Evolutionary conservation across 176 grass and related monocot genomes (phyloP), one percentile per base, ranked within the genome.

Genomic region (Cenchrus americanus): DNA sequence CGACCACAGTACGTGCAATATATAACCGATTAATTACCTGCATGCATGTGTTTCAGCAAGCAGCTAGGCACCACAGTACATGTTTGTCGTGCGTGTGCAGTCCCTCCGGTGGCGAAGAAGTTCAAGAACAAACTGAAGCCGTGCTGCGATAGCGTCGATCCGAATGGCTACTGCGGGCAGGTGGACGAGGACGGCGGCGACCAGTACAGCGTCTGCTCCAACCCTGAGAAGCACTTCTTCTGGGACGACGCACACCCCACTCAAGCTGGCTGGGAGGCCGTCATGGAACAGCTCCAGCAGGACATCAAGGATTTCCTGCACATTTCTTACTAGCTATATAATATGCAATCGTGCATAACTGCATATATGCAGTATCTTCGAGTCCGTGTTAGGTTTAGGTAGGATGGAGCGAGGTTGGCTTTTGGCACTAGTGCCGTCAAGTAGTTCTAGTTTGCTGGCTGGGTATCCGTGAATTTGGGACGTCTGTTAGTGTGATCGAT

Each of bases 131-230:
- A 78, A 21, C 4, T 86, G 79, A 50, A 17, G 90, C 90, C 86
- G 1, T 88, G 90, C 52, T 92, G 90, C 32, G 24, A 82, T 11
- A 86, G 86, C 62, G 70, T 22, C 0, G 86, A 85, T 10, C 44
- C 52, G 2, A 69, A 53, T 0, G 75, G 79, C 12, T 70, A 43
- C 62, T 92, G 90, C 61, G 75, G 83, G 10, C 73, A 83, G 52
- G 34, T 5, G 58, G 26, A 30, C 18, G 8, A 48, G 0, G 12
- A 83, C 1, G 60, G 57, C 8, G 8, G 44, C 17, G 27, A 1
- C 0, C 23, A 23, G 18, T 83, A 71, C 73, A 54, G 1, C 34
- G 6, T 71, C 69, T 71, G 43, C 69, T 48, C n/a, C 69, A 3
- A 55, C 48, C 63, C 51, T 13, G 49, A 68, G 26, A 23, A 50